Base-by-base conservation (phyloP, 345 rosid species). In the Corchorus capsularis region DNA sequence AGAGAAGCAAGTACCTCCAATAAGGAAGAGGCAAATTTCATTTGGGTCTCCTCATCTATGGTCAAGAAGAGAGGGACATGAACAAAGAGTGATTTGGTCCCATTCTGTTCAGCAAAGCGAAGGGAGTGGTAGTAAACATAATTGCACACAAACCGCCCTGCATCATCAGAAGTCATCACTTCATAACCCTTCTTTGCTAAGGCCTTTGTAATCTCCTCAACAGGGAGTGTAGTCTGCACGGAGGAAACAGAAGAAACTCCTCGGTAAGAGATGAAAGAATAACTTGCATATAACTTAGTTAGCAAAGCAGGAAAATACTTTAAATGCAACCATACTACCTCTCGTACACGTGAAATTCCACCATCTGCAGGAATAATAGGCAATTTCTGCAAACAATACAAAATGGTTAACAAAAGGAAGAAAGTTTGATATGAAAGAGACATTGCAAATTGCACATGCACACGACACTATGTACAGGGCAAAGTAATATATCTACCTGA, bases 61-160 rank as follows among this genome's bases (percentile, higher is more conserved):
- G 99, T 88, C 77, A 89, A 78, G 89, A 96, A 96, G 63, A 96
- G 97, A 49, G 99, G 99, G 64, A 96, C 95, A 47, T 96, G 99
- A 69, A 93, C 98, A 78, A 96, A 96, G 59, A 96, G 93, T 37
- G 99, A 89, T 77, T 83, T 87, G 69, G 73, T 86, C 72, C 87
- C 92, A 27, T 87, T 96, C 87, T 87, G 85, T 74, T 92, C 96
- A 15, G 97, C 99, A 80, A 96, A 93, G 72, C 91, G 82, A 70
- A 96, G 95, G 63, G 99, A 96, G 53, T 96, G 98, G 72, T 96
- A 96, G 83, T 96, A 96, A 37, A 93, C 93, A 47, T 93, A 96
- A 83, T 95, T 96, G 94, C 99, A 96, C 39, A 96, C 99, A 75
- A 96, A 96, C 62, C 99, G 90, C 35, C 99, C 99, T 0, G 99